Evolutionary conservation across 1,284 basidiomycete genomes (phyloP).

Genomic region (Trametes hirsuta): DNA sequence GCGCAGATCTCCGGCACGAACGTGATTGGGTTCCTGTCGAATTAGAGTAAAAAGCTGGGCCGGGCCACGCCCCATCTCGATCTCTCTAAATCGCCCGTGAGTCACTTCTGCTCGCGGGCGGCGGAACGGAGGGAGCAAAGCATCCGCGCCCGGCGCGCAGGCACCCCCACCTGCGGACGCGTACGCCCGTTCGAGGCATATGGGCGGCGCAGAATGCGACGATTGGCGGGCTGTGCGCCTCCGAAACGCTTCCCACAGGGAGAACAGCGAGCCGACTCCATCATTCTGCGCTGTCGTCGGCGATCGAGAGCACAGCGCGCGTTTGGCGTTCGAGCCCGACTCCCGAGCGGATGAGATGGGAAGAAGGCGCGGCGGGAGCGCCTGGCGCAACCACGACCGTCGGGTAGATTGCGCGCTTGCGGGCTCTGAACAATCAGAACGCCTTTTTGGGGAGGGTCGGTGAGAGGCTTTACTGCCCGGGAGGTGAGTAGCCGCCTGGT

Average conservation of each 20-base stretch:
- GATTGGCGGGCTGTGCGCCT: conserved; percentile 13
- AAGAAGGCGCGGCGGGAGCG: background rate
- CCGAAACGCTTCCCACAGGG: conserved; percentile 6
- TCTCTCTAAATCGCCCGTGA: background rate
- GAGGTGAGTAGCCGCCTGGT: background rate
- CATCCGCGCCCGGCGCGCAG: background rate
- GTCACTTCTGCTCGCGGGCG: background rate
- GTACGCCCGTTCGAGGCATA: conserved; percentile 6
- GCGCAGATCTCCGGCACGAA: conserved; percentile 7
- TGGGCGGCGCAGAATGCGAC: conserved; percentile 2
- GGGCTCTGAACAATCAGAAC: conserved; percentile 2
- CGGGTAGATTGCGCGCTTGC: conserved; percentile 12
- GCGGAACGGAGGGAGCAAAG: background rate
- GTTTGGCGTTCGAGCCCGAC: background rate
- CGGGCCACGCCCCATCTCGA: conserved; percentile 6
- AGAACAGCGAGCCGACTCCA: conserved; percentile 6
- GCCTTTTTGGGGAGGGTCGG: background rate
- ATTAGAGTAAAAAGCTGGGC: background rate
- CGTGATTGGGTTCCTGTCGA: conserved; percentile 6
- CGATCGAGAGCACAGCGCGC: background rate
- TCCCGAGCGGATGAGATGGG: conserved; percentile 1
- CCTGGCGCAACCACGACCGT: conserved; percentile 20
- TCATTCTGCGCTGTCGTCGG: conserved; percentile 5
- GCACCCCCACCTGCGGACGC: background rate
- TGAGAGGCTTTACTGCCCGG: background rate